A percentile compares a stretch with the other conserved stretches of the same genome.
Conservation (phyloP, 768 basidiomycete species). For the Bullera alba region DNA sequence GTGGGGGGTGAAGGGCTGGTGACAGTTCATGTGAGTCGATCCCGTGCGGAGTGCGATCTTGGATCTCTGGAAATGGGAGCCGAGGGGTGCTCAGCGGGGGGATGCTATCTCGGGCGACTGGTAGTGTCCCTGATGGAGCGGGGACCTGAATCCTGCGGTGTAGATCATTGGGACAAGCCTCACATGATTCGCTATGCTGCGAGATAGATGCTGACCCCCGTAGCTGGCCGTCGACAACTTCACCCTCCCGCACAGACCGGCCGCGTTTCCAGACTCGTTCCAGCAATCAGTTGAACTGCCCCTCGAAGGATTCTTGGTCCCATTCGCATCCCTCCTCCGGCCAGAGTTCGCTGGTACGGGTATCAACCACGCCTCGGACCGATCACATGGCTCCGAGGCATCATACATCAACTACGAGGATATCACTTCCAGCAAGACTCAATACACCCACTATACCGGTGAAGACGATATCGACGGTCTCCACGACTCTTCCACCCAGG, state of each 20-base stretch:
- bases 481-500: background rate
- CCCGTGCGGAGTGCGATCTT: too few relatives aligned
- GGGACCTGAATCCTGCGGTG: too few relatives aligned
- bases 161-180: background rate
- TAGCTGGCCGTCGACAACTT: too few relatives aligned
- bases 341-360: too few relatives aligned
- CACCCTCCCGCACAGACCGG: constrained; percentile 39
- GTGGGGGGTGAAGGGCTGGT: constrained; percentile 37
- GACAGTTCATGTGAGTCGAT: constrained; percentile 25
- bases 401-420: too few relatives aligned
- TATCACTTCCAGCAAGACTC: background rate
- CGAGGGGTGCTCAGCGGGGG: too few relatives aligned
- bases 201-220: background rate
- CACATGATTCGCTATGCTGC: background rate
- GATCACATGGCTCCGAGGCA: too few relatives aligned
- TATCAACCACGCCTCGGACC: too few relatives aligned
- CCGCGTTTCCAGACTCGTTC: constrained; percentile 37
- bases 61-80: too few relatives aligned
- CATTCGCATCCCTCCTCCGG: constrained; percentile 12
- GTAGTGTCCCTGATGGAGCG: background rate
- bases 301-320: constrained; percentile 18
- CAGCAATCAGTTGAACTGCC: constrained; percentile 11
- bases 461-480: background rate
- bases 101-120: too few relatives aligned
- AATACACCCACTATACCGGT: background rate